These are phyloP conservation scores for Fusarium stilboides DNA, from an alignment of 2,329 filamentous ascomycete species.

Conservation along the genomic window DNA sequence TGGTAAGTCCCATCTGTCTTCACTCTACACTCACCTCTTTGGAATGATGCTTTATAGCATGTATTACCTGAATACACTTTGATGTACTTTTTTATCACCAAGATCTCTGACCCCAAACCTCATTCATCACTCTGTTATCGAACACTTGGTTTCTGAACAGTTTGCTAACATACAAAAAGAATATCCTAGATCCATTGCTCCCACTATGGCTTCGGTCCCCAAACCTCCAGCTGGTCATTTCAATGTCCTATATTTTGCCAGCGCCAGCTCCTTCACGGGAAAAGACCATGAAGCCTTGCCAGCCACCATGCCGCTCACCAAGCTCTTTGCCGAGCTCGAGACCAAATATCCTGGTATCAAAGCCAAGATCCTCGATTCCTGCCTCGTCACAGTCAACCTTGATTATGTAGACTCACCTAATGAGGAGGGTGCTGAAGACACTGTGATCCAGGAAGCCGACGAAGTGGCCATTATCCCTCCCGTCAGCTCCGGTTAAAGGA, in stretches of 20 bases:
- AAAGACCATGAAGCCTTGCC: constrained; percentile 76
- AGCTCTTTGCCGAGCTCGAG: constrained; percentile 79
- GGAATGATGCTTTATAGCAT: constrained; percentile 71
- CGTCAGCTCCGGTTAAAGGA: constrained; percentile 82
- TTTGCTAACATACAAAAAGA: constrained; percentile 44
- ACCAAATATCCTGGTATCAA: constrained; percentile 78
- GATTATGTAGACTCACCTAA: constrained; percentile 81
- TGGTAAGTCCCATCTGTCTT: constrained; percentile 54
- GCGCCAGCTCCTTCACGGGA: constrained; percentile 79
- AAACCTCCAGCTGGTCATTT: constrained; percentile 76
- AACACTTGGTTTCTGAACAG: constrained; percentile 2
- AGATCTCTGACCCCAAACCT: constrained; percentile 75
- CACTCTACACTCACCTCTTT: constrained; percentile 24
- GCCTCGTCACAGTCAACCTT: constrained; percentile 84
- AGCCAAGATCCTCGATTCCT: constrained; percentile 77
- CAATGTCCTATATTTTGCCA: constrained; percentile 86
- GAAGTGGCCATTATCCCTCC: constrained; percentile 91
- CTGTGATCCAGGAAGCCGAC: constrained; percentile 78
- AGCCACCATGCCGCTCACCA: constrained; percentile 74
- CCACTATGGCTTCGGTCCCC: constrained; percentile 56
- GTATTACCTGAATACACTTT: constrained; percentile 71
- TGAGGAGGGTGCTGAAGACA: constrained; percentile 56
- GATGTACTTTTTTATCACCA: constrained; percentile 76
- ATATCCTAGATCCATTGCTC: constrained; percentile 10
- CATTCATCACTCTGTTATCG: constrained; percentile 24